Evolutionary conservation across 225 moss, liverwort and hornwort genomes (phyloP), one percentile per base, ranked within the genome.

Genomic region (Pseudoscleropodium purum): DNA sequence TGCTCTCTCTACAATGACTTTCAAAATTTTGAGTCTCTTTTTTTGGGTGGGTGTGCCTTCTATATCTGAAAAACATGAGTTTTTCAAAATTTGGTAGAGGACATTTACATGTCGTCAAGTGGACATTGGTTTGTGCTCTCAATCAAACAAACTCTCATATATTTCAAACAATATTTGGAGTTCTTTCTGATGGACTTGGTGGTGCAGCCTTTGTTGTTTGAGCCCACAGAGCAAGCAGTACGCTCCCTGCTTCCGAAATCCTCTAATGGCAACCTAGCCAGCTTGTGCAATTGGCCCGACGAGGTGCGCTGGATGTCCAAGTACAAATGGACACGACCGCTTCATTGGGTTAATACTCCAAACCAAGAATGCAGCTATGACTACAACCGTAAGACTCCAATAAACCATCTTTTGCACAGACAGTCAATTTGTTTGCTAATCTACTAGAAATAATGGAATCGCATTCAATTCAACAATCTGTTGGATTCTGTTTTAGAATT

Each of bases 201-300:
- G 63, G 69, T 63, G 49, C 59, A 99, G 98, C 96, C 96, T 76
- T 83, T 99, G 43, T 80, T 99, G 82, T 95, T 93, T 47, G 87
- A 93, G 70, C 88, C 91, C 0, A 75, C 96, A 4, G 87, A 91
- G 65, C 80, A 83, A 29, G 90, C 94, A 41, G 91, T 99, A 4
- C 84, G 91, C 34, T 89, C 68, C 25, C 70, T 99, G 84, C 94
- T 99, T 70, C 96, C 96, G 4, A 84, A 92, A 79, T 90, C 95
- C 34, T 94, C 89, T 17, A 89, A 94, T 63, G 96, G 96, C 81
- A 97, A 95, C 83, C 94, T 99, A 9, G 93, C 96, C 27, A 95
- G 91, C 66, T 90, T 97, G 75, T 99, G 98, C 86, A 97, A 96
- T 47, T 99, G 98, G 98, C 91, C 97, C 2, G 94, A 95, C 8